Evolutionary conservation across 2,329 filamentous ascomycete genomes (phyloP), one percentile per base, ranked within the genome.

Genomic region (Beauveria pseudobassiana): DNA sequence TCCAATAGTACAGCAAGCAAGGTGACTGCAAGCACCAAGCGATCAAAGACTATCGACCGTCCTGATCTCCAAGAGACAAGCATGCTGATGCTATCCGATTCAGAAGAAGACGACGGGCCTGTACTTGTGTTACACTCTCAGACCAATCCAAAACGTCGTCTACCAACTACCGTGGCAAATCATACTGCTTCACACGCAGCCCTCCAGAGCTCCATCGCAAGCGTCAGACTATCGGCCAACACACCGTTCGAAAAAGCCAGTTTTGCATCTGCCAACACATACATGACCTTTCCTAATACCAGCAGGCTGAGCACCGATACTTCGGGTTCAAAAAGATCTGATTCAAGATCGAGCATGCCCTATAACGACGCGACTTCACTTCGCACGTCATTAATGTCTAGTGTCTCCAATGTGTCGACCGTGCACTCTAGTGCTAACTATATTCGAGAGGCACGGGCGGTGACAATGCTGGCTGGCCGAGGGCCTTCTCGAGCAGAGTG

Each of bases 191-290:
- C 56, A 26, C 40, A 14, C 30, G 18, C 55, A 56, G 30, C 34
- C 53, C 3, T 34, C 45, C 18, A 56, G 42, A 34, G 50, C 58
- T 3, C 28, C 55, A 3, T 53, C 54, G 10, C 62, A 56, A 26
- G 28, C 42, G 12, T 48, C 48, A 10, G 40, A 30, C 24, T 46
- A 52, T 61, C 65, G 22, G 51, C n/a, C 51, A 5, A 74, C 68
- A 46, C 75, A 73, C 54, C 69, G 73, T n/a, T 70, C 67, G 12
- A 78, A 76, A 72, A 74, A 14, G 68, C 77, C 5, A 80, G 74
- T 48, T 76, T 77, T 51, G 69, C 75, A 3, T 68, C 74, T 6
- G 72, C 73, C 2, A 76, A 74, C 16, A 78, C 79, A 30, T 78
- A 77, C 64, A 73, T 79, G 3, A 72, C 75, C 5, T 77, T 80